Evolutionary conservation across 2,329 filamentous ascomycete species (phyloP), one percentile per base, ranked within the genome.

Genomic region (Ceratocystis albifundus): DNA sequence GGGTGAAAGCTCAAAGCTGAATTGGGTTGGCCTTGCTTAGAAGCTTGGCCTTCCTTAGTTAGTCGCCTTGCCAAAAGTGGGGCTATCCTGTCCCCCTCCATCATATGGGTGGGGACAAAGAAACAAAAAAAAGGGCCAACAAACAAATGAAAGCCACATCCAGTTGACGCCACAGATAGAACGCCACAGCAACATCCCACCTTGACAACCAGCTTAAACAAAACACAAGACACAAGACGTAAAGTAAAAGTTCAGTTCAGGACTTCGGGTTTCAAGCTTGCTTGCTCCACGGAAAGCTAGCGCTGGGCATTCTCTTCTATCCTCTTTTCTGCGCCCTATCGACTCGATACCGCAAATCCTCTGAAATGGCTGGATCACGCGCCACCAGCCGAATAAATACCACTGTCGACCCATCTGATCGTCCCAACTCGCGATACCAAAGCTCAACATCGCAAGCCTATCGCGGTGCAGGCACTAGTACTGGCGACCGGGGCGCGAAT

Each of bases 391-490:
- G 68, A 46, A 64, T 67, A 41, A 57, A 57, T 12, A 57, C 53
- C 46, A 44, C 68, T 5, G 57, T 48, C 57, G 68, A 69, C 41
- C 25, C 48, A 7, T 50, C 55, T 28, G 63, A 65, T n/a, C 63
- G 66, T 20, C 65, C 66, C 3, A 59, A 25, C 46, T 68, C 66
- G 7, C 66, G 66, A 17, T 68, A 68, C 48, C 64, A 64, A 20
- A 68, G 64, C 61, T 53, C 66, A 30, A 53, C 66, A 5, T 59
- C 61, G 15, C 65, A 65, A 20, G 64, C 64, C 41, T 68, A 66
- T 45, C 79, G 79, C 73, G 73, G 76, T 71, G 76, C 46, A n/a
- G 17, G 53, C 53, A 57, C 22, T 28, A 57, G 53, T 12, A 15
- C 53, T 12, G 50, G 36, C 4, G 64, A 68, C 55, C 67, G 73